Evolutionary conservation across 1,139 yeast species (phyloP), one percentile per base, ranked within the genome.

Genomic region (Magnusiomyces paraingens): DNA sequence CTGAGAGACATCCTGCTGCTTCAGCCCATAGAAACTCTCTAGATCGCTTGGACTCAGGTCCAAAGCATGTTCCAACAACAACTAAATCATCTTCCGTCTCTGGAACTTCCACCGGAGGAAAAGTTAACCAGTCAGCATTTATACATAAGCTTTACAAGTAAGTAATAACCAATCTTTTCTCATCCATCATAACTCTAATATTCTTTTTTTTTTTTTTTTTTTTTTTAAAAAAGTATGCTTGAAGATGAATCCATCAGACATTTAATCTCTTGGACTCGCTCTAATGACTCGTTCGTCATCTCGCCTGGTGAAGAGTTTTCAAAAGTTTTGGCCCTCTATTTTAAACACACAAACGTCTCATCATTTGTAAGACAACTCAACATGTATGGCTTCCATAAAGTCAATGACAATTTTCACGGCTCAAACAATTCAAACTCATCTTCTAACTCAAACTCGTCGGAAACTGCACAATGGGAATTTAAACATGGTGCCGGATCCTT

Each of bases 341-440:
- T 91, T 75, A 93, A 93, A 69, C 99, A 93, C 70, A 86, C 89
- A 59, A 91, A 93, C 69, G 91, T 93, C 71, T 91, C 98, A 29
- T 83, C 94, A 59, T 93, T 93, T 75, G 98, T 93, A 11, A 80
- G 99, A 56, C 99, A 93, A 67, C 77, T 93, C 66, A 93, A 93
- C 71, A 93, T 93, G 95, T 93, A 93, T 66, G 99, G 98, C 42
- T 93, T 96, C 88, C 99, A 93, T 72, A 93, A 93, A 71, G 66
- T 69, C 38, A 67, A 63, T 58, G 69, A 68, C 55, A 62, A 65
- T 29, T 60, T 65, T 47, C 66, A 62, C 59, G 57, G 62, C 43
- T 47, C 58, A 43, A 54, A 54, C 43, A 45, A 54, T 22, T 15
- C 56, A 2, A 51, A 45, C 21, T n/a, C 53, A n/a, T n/a, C 52